Percentiles rank a stretch among this genome's conserved stretches.
phyloP scores from a whole-genome alignment of 768 basidiomycete species.

The Pleurotus eryngii region DNA sequence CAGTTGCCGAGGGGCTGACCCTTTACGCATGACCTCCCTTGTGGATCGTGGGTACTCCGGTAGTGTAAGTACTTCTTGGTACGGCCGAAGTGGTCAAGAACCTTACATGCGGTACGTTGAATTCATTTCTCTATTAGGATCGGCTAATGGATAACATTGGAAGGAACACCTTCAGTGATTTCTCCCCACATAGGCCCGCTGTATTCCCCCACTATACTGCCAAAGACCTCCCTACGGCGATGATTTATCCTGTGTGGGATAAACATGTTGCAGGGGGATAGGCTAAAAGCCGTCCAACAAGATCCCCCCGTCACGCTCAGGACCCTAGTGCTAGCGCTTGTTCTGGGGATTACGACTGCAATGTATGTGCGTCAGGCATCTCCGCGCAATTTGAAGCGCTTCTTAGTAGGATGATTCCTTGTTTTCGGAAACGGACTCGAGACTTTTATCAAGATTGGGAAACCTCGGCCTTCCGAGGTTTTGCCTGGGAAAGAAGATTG shows the following conservation, averaged over 20 bases:
- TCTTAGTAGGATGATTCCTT: not conserved
- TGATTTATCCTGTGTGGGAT: not conserved
- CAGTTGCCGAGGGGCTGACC: no score
- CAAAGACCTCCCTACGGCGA: not conserved
- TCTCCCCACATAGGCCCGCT: no score
- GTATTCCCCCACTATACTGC: no score
- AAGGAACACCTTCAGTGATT: not conserved
- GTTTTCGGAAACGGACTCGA: not conserved
- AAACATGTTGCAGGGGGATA: not conserved
- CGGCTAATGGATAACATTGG: not conserved
- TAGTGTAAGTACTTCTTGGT: not conserved
- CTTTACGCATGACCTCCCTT: not conserved
- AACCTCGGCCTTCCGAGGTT: constrained; percentile 27
- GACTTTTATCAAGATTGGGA: constrained; percentile 15
- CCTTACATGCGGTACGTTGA: constrained; percentile 1
- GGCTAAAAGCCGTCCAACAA: not conserved
- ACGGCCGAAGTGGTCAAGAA: not conserved
- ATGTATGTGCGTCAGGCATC: not conserved
- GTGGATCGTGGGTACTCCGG: not conserved
- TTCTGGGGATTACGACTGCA: not conserved
- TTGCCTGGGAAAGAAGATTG: constrained; percentile 15
- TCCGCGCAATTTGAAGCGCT: not conserved
- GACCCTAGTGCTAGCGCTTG: not conserved
- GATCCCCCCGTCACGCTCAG: not conserved
- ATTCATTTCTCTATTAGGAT: not conserved